A percentile compares a stretch with the other conserved stretches of the same genome.
Conservation (phyloP, 108 stramenopile genomes). For the Nitzschia sp. region DNA sequence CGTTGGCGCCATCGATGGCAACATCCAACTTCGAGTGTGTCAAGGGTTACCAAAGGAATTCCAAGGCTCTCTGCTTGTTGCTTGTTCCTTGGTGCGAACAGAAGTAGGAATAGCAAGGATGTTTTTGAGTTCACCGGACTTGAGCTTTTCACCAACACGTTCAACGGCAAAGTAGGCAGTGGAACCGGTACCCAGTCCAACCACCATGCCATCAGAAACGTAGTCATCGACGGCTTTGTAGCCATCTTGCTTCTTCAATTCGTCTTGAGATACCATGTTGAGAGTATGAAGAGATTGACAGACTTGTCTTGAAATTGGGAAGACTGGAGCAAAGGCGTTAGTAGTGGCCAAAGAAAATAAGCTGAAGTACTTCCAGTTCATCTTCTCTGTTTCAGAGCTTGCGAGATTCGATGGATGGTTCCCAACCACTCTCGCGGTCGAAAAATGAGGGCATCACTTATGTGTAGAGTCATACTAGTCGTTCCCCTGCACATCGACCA, state of each 20-base stretch:
- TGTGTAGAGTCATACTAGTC: too few relatives aligned
- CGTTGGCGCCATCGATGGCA: constrained; percentile 98
- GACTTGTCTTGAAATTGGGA: too few relatives aligned
- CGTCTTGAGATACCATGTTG: constrained; percentile 67
- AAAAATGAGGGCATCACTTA: too few relatives aligned
- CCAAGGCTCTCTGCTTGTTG: constrained; percentile 87
- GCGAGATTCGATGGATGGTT: too few relatives aligned
- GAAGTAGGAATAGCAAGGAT: constrained; percentile 97
- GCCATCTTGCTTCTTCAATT: constrained; percentile 88
- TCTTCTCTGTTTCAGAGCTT: too few relatives aligned
- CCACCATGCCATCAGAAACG: constrained; percentile 93
- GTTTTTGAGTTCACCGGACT: constrained; percentile 88
- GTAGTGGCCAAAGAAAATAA: constrained; percentile 23
- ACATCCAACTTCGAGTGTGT: constrained; percentile 96
- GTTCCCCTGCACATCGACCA: too few relatives aligned
- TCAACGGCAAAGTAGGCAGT: constrained; percentile 99
- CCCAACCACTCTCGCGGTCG: too few relatives aligned
- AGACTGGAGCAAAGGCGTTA: constrained; percentile 24
- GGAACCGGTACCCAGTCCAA: constrained; percentile 98
- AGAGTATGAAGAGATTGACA: constrained; percentile 4
- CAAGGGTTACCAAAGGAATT: constrained; percentile 94
- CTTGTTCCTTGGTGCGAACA: constrained; percentile 95
- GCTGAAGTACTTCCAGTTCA: too few relatives aligned
- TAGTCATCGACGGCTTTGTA: constrained; percentile 93
- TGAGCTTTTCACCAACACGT: constrained; percentile 90